Evolutionary conservation across 108 stramenopile species (phyloP).

Genomic region (Aureococcus anophagefferens): DNA sequence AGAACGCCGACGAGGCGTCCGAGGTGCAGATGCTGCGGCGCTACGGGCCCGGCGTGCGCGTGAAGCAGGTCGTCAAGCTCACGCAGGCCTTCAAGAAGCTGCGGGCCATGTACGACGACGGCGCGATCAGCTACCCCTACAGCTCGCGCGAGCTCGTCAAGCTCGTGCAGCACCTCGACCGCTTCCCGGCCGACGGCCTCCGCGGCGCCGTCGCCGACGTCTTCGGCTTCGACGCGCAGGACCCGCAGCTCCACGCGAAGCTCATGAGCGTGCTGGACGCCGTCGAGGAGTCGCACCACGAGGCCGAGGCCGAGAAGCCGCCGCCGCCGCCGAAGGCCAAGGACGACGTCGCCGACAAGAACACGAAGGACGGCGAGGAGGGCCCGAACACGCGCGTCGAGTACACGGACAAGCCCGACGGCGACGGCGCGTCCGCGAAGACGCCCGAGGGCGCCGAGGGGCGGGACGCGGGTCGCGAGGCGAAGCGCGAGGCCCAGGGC

Average conservation of each 20-base stretch:
- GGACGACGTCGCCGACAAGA: not conserved
- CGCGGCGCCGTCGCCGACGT: slow-evolving; percentile 58
- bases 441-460: too few species aligned
- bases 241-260: too few species aligned
- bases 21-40: slow-evolving; percentile 51
- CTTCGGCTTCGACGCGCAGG: slow-evolving; percentile 63
- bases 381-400: slow-evolving; percentile 42
- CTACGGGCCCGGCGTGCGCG: too few species aligned
- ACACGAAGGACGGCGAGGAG: not conserved
- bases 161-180: slow-evolving; percentile 66
- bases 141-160: slow-evolving; percentile 63
- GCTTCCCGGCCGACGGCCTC: slow-evolving; percentile 41
- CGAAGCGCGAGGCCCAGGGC: too few species aligned
- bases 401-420: too few species aligned
- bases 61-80: too few species aligned
- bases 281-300: not conserved
- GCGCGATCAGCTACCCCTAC: slow-evolving; percentile 65
- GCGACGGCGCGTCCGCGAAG: too few species aligned
- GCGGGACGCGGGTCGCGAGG: too few species aligned
- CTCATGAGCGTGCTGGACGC: not conserved
- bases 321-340: not conserved
- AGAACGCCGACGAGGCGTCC: slow-evolving; percentile 46
- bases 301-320: not conserved
- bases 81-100: slow-evolving; percentile 55
- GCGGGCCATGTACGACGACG: slow-evolving; percentile 44